phyloP scores from a whole-genome alignment of 371 early-diverging fungal species.

The Mucor sp. region DNA sequence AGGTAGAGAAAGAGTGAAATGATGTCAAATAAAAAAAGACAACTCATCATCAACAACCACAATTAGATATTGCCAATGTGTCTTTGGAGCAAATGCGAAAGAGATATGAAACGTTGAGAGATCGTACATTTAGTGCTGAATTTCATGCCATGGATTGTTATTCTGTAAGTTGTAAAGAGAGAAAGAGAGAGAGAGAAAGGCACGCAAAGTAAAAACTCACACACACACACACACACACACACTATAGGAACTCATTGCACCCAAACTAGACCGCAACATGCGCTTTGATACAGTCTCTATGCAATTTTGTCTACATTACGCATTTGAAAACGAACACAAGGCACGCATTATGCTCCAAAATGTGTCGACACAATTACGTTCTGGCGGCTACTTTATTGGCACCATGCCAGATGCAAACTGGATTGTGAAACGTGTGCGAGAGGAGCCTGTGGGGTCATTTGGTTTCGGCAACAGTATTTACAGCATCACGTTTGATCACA shows the following conservation, averaged over 20 bases:
- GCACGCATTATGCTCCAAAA: conserved; percentile 85
- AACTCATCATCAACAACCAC: neutral
- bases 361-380: conserved; percentile 73
- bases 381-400: conserved; percentile 91
- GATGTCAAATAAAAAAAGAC: neutral
- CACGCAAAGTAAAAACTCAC: no score
- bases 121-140: conserved; percentile 63
- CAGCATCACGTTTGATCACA: conserved; percentile 75
- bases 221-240: no score
- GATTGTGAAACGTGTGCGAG: conserved; percentile 65
- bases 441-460: conserved; percentile 29
- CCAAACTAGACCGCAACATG: conserved; percentile 47
- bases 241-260: conserved; percentile 60
- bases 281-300: conserved; percentile 89
- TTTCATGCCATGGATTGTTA: conserved; percentile 88
- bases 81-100: conserved; percentile 90
- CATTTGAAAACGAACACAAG: conserved; percentile 86
- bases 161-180: conserved; percentile 59
- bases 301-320: conserved; percentile 99
- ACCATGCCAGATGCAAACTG: conserved; percentile 95
- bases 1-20: conserved; percentile 46
- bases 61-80: conserved; percentile 92
- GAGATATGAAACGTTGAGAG: conserved; percentile 66
- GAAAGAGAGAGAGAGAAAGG: no score
- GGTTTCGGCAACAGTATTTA: conserved; percentile 90